These are phyloP conservation scores for Helicocarpus griseus DNA, from an alignment of 2,329 filamentous ascomycete species.

Conservation along the genomic window DNA sequence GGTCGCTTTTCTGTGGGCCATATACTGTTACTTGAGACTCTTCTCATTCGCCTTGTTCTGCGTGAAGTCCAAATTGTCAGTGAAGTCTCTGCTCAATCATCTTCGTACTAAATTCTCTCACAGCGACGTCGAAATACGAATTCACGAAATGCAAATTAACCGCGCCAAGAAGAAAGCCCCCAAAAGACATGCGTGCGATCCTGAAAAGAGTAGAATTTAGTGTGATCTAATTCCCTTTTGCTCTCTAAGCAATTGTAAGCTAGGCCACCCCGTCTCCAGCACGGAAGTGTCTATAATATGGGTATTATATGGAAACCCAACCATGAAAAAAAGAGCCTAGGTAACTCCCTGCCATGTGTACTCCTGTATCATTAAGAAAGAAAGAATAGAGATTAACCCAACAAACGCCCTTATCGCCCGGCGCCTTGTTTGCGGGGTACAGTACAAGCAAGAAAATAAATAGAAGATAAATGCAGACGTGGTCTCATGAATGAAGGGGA, in stretches of 20 bases:
- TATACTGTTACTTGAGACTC: too few species aligned
- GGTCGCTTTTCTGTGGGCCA: too few species aligned
- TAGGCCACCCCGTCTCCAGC: neutral
- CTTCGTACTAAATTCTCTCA: too few species aligned
- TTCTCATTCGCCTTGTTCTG: too few species aligned
- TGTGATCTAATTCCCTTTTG: neutral
- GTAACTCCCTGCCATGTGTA: neutral
- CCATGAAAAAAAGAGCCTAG: neutral
- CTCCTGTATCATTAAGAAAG: neutral
- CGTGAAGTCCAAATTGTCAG: too few species aligned
- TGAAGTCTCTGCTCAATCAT: too few species aligned
- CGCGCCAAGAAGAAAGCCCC: too few species aligned
- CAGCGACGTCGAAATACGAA: too few species aligned
- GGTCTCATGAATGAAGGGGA: neutral
- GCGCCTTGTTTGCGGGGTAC: neutral
- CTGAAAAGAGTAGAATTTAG: neutral
- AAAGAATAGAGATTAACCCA: neutral
- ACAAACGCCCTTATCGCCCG: neutral
- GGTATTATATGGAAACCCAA: neutral
- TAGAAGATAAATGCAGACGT: neutral
- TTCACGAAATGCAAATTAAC: too few species aligned
- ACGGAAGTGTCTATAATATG: neutral
- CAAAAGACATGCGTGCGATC: neutral
- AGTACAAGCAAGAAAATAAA: neutral
- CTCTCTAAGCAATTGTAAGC: neutral